Percentiles rank a stretch among this genome's conserved stretches.
Conservation (phyloP, 371 early-diverging fungal species). For the Vittaforma corneae region DNA sequence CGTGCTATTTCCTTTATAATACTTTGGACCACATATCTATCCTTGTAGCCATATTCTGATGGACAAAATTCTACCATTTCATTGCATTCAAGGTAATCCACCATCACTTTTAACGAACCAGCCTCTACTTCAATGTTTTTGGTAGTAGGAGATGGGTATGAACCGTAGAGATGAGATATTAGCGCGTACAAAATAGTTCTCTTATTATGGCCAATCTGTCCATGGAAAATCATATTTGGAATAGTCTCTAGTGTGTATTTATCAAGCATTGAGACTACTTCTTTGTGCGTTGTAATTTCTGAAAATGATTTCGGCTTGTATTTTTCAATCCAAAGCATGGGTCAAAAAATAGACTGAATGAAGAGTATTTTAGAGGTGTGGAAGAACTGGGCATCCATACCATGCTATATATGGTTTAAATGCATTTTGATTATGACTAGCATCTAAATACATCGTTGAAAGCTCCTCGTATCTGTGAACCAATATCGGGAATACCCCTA, state of each 20-base stretch:
- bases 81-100: slow-evolving; percentile 49
- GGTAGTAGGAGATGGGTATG: slow-evolving; percentile 56
- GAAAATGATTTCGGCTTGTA: slow-evolving; percentile 75
- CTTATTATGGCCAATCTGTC: slow-evolving; percentile 88
- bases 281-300: slow-evolving; percentile 69
- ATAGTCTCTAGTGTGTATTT: slow-evolving; percentile 64
- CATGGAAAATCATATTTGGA: slow-evolving; percentile 87
- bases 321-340: slow-evolving; percentile 84
- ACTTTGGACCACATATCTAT: slow-evolving; percentile 85
- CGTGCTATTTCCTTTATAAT: slow-evolving; percentile 91
- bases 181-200: slow-evolving; percentile 75
- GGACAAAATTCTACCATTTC: slow-evolving; percentile 51
- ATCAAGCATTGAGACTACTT: slow-evolving; percentile 65
- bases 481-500: too few species aligned
- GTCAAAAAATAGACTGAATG: slow-evolving; percentile 7
- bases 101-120: slow-evolving; percentile 73
- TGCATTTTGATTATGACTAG: too few species aligned
- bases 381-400: too few species aligned
- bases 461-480: too few species aligned
- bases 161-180: slow-evolving; percentile 61
- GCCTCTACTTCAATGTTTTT: slow-evolving; percentile 80
- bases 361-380: too few species aligned
- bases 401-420: too few species aligned
- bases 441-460: too few species aligned
- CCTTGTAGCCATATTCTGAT: slow-evolving; percentile 75